Evolutionary conservation across 228 moss, liverwort and hornwort genomes (phyloP).

Genomic region (Sphagnum magellanicum): DNA sequence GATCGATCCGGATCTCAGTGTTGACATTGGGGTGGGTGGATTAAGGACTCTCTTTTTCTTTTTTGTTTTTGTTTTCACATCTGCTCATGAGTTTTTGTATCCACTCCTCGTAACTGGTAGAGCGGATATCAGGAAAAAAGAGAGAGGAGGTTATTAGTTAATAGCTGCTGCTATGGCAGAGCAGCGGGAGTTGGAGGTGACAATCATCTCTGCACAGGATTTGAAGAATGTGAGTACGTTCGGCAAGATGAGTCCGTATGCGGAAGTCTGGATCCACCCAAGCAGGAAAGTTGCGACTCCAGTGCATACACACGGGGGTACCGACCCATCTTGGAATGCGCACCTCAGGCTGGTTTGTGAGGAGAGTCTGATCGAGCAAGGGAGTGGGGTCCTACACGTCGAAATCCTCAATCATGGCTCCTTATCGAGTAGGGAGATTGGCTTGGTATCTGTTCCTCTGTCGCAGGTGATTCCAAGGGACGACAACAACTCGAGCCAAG

Average conservation of each 20-base stretch:
- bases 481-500: too few species aligned
- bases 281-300: conserved; percentile 21
- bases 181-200: conserved; percentile 42
- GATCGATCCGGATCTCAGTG: too few species aligned
- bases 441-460: conserved; percentile 37
- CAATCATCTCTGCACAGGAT: conserved; percentile 39
- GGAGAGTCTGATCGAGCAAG: conserved; percentile 35
- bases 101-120: too few species aligned
- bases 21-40: too few species aligned
- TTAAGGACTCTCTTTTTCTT: too few species aligned
- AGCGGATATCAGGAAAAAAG: too few species aligned
- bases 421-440: conserved; percentile 38
- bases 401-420: conserved; percentile 53
- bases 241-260: conserved; percentile 66
- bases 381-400: conserved; percentile 28
- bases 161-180: conserved; percentile 1
- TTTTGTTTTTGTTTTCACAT: too few species aligned
- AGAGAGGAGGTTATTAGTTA: too few species aligned
- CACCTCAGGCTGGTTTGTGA: conserved; percentile 34
- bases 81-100: too few species aligned
- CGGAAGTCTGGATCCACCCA: conserved; percentile 60
- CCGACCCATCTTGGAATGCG: conserved; percentile 56
- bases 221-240: conserved; percentile 64
- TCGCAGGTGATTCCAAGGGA: neutral
- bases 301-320: conserved; percentile 39